Conservation (phyloP, 2,329 filamentous ascomycete species). For the Aspergillus neoniger region DNA sequence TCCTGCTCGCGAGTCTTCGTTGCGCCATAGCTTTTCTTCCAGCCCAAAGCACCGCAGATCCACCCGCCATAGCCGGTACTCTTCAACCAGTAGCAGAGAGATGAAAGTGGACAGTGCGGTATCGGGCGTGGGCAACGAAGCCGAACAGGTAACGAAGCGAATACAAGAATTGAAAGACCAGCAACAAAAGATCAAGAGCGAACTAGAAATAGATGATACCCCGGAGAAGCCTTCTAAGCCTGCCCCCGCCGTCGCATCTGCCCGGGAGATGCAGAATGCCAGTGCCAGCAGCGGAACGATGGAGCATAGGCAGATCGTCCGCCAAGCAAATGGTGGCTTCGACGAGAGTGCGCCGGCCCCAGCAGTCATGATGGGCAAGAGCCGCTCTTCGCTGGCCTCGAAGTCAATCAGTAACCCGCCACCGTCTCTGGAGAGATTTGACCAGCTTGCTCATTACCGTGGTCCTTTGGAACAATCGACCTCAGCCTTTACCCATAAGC, state of each 20-base stretch:
- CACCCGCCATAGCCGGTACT: conserved; percentile 47
- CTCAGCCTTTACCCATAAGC: conserved; percentile 36
- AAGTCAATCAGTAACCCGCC: conserved; percentile 31
- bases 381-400: conserved; percentile 35
- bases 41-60: conserved; percentile 56
- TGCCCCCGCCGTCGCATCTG: conserved; percentile 16
- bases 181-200: conserved; percentile 56
- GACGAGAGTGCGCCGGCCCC: conserved; percentile 71
- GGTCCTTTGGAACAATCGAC: conserved; percentile 33
- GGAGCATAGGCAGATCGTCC: conserved; percentile 16
- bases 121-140: conserved; percentile 44
- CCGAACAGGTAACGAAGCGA: conserved; percentile 59
- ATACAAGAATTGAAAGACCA: conserved; percentile 61
- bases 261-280: conserved; percentile 17
- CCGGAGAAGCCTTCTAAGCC: conserved; percentile 28
- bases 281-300: conserved; percentile 6
- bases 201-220: conserved; percentile 45
- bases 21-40: conserved; percentile 58
- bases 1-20: conserved; percentile 68
- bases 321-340: conserved; percentile 11
- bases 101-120: conserved; percentile 42
- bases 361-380: conserved; percentile 63
- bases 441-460: conserved; percentile 32
- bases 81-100: conserved; percentile 42
- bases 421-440: conserved; percentile 33